phyloP scores from a whole-genome alignment of 2,329 filamentous ascomycete species.

The Clathrospora elynae region DNA sequence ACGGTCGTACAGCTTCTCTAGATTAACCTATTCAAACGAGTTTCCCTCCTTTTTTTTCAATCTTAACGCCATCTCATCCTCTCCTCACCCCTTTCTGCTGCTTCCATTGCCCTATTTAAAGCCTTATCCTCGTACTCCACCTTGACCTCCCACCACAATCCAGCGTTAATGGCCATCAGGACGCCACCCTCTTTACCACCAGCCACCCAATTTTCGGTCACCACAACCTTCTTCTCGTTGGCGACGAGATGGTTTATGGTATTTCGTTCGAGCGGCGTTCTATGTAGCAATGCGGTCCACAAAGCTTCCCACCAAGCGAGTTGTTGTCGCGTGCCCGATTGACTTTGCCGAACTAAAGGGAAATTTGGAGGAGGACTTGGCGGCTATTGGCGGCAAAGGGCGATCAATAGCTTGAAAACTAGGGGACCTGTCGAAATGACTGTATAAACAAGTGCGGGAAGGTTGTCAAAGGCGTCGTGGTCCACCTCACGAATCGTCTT shows the following conservation, averaged over 20 bases:
- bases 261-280: conserved; percentile 13
- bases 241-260: conserved; percentile 20
- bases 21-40: conserved; percentile 98
- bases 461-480: conserved; percentile 4
- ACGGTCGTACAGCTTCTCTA: conserved; percentile 95
- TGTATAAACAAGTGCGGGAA: conserved; percentile 27
- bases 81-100: conserved; percentile 3
- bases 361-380: too few relatives aligned
- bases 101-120: conserved; percentile 19
- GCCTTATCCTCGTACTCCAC: conserved; percentile 27
- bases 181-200: conserved; percentile 14
- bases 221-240: conserved; percentile 6
- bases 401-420: neutral
- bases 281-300: conserved; percentile 11
- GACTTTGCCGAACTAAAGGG: conserved; percentile 4
- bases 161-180: conserved; percentile 22
- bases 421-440: conserved; percentile 25
- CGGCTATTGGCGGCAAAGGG: too few relatives aligned
- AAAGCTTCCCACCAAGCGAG: conserved; percentile 12
- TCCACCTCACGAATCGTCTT: conserved; percentile 19
- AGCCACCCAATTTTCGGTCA: conserved; percentile 18
- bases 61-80: conserved; percentile 1
- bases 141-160: conserved; percentile 26
- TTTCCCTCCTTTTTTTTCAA: too few relatives aligned
- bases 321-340: conserved; percentile 10